phyloP scores from a whole-genome alignment of 495 filamentous ascomycete genomes.

The Astrothelium macrocarpum region DNA sequence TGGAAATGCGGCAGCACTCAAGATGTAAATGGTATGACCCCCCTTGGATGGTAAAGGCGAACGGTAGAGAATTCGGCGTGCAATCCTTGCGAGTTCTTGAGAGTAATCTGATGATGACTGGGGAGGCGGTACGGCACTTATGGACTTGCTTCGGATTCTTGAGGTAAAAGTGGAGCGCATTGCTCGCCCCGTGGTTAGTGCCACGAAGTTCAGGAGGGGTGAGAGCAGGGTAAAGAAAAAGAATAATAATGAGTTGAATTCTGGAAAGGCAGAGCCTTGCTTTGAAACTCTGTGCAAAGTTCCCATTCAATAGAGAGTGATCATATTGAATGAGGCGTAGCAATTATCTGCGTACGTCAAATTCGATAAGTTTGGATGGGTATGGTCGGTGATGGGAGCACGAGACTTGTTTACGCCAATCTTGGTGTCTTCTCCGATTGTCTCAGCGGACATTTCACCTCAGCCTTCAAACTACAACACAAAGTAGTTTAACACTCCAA shows the following conservation, averaged over 20 bases:
- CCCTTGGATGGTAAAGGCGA: conserved; percentile 39
- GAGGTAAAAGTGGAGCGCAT: conserved; percentile 21
- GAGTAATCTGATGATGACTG: conserved; percentile 17
- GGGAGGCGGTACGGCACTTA: conserved; percentile 21
- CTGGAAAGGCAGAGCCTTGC: neutral
- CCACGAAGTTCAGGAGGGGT: neutral
- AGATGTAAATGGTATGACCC: conserved; percentile 41
- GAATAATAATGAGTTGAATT: neutral
- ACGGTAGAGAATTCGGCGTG: conserved; percentile 39
- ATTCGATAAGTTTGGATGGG: too few relatives aligned
- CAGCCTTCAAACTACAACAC: neutral
- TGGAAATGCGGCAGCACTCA: conserved; percentile 48
- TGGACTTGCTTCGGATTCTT: conserved; percentile 16
- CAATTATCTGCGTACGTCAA: neutral
- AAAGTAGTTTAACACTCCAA: neutral
- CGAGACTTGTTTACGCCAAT: neutral
- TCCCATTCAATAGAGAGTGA: neutral
- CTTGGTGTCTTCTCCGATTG: neutral
- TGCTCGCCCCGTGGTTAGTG: conserved; percentile 7
- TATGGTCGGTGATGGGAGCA: too few relatives aligned
- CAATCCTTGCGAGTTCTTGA: conserved; percentile 15
- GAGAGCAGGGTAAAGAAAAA: neutral
- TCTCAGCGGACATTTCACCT: neutral
- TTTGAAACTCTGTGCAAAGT: neutral
- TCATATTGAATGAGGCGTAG: neutral